Evolutionary conservation across 1,284 basidiomycete genomes (phyloP).

Genomic region (Pulchroboletus neoregius): DNA sequence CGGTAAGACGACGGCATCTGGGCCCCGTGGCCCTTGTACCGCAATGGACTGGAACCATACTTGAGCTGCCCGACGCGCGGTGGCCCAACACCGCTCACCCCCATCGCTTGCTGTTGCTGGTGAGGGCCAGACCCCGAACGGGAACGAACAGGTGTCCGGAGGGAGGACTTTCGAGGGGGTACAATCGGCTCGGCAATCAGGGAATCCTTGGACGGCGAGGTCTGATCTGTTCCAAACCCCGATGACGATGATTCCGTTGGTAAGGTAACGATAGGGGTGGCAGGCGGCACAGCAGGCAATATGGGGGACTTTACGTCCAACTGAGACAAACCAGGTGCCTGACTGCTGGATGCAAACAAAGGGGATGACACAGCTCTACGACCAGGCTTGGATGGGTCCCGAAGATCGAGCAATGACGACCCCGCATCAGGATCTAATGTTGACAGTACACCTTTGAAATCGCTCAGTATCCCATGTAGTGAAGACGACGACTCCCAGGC

Average conservation of each 20-base stretch:
- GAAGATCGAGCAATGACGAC: constrained; percentile 51
- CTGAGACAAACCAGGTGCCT: constrained; percentile 16
- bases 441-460: constrained; percentile 66
- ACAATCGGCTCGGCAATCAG: constrained; percentile 40
- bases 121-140: constrained; percentile 39
- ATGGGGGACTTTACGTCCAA: constrained; percentile 24
- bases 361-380: constrained; percentile 37
- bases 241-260: constrained; percentile 34
- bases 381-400: constrained; percentile 56
- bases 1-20: constrained; percentile 40
- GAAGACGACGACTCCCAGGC: constrained; percentile 47
- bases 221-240: constrained; percentile 26
- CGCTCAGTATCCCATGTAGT: constrained; percentile 58
- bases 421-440: constrained; percentile 55
- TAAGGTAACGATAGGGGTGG: constrained; percentile 36
- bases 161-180: constrained; percentile 56
- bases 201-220: constrained; percentile 21
- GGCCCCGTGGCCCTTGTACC: constrained; percentile 36
- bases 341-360: constrained; percentile 17
- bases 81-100: constrained; percentile 22
- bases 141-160: constrained; percentile 40
- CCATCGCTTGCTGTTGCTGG: constrained; percentile 23
- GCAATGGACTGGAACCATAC: constrained; percentile 41
- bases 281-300: constrained; percentile 16
- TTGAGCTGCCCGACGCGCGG: constrained; percentile 29